Conservation (phyloP, 2,329 filamentous ascomycete genomes). For the Hymenoscyphus infarciens region DNA sequence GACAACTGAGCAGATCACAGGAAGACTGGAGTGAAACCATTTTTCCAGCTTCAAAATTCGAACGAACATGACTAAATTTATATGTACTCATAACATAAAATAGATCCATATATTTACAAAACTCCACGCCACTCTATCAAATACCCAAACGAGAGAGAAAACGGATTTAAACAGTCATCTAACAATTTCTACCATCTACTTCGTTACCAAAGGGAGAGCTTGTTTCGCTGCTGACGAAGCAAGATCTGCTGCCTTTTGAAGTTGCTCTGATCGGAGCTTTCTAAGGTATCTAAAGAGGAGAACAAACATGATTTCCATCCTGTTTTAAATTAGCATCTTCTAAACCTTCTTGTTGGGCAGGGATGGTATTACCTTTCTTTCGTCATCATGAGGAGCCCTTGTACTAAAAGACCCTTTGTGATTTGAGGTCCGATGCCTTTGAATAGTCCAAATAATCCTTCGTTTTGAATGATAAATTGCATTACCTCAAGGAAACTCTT, state of each 20-base stretch:
- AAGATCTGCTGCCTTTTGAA: conserved; percentile 62
- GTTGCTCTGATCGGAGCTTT: conserved; percentile 63
- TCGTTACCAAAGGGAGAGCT: conserved; percentile 29
- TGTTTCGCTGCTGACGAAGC: conserved; percentile 57
- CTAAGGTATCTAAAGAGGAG: conserved; percentile 79
- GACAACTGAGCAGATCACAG: too few species aligned
- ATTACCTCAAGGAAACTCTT: conserved; percentile 93
- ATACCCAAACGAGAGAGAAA: not conserved
- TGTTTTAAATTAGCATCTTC: conserved; percentile 35
- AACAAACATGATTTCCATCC: conserved; percentile 85
- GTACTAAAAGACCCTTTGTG: conserved; percentile 85
- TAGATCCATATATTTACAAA: conserved; percentile 14
- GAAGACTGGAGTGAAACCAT: too few species aligned
- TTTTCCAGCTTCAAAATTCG: not conserved
- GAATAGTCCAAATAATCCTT: conserved; percentile 81
- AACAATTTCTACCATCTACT: conserved; percentile 27
- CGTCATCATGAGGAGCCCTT: conserved; percentile 98
- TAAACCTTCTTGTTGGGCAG: not conserved
- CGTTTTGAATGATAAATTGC: conserved; percentile 85
- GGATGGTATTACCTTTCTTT: conserved; percentile 73
- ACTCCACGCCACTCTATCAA: conserved; percentile 16
- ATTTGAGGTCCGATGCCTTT: conserved; percentile 96
- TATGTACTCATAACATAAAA: conserved; percentile 6
- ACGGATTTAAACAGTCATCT: not conserved
- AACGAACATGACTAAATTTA: not conserved